Percentiles rank a stretch among this genome's conserved stretches.
Conservation (phyloP, 768 basidiomycete genomes). For the Leccinum aurantiacum region DNA sequence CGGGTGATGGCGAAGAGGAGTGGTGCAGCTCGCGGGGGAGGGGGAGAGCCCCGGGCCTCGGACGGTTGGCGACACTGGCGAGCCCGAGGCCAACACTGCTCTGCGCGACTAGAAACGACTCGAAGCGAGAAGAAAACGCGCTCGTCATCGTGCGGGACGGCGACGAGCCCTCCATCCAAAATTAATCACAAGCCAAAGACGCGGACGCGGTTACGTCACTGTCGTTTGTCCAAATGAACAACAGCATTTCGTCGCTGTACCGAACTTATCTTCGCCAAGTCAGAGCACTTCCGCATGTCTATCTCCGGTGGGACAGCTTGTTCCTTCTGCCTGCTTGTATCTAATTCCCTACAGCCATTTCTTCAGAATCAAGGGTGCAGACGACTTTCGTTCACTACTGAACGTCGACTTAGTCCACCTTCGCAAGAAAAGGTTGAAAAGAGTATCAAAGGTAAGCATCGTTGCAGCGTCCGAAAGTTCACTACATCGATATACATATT, state of each 20-base stretch:
- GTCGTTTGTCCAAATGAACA: neutral
- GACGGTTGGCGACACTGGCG: neutral
- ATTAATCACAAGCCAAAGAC: constrained; percentile 4
- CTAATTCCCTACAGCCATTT: constrained; percentile 48
- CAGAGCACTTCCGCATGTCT: constrained; percentile 42
- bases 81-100: neutral
- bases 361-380: constrained; percentile 56
- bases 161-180: constrained; percentile 16
- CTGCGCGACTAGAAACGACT: constrained; percentile 1
- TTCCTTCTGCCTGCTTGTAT: neutral
- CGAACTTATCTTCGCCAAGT: constrained; percentile 42
- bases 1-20: no score
- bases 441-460: constrained; percentile 48
- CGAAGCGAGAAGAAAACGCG: constrained; percentile 3
- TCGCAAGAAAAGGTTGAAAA: constrained; percentile 43
- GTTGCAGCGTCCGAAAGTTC: neutral
- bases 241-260: constrained; percentile 35
- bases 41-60: neutral
- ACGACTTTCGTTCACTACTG: constrained; percentile 56
- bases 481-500: neutral
- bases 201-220: constrained; percentile 11
- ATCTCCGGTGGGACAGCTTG: constrained; percentile 42
- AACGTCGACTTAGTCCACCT: constrained; percentile 33
- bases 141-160: constrained; percentile 11
- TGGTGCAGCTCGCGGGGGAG: no score